Conservation (phyloP, 352 stramenopile genomes). For the Phytophthora niederhauseri region DNA sequence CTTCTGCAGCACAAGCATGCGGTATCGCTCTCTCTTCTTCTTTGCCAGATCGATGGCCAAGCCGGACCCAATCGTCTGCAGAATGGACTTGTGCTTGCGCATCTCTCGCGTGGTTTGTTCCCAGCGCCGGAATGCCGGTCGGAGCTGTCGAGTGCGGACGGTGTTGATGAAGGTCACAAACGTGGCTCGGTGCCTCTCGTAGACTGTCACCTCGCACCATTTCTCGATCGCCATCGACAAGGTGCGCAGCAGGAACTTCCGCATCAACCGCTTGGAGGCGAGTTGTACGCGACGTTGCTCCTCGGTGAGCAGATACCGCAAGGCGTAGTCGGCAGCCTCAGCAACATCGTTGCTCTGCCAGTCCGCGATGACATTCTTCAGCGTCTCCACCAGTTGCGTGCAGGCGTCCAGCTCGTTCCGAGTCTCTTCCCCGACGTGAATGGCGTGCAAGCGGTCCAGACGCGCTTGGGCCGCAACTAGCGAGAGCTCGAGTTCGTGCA, state of each 20-base stretch:
- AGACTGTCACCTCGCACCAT: slow-evolving; percentile 51
- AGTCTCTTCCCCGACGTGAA: slow-evolving; percentile 69
- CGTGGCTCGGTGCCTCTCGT: slow-evolving; percentile 50
- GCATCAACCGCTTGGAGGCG: slow-evolving; percentile 52
- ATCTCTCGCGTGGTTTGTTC: slow-evolving; percentile 47
- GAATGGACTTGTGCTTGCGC: slow-evolving; percentile 50
- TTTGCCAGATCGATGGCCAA: slow-evolving; percentile 69
- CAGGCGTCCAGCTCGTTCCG: slow-evolving; percentile 70
- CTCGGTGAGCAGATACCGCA: slow-evolving; percentile 61
- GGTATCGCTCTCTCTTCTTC: slow-evolving; percentile 65
- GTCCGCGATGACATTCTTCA: slow-evolving; percentile 44
- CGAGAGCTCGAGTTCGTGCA: slow-evolving; percentile 56
- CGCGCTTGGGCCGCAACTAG: slow-evolving; percentile 32
- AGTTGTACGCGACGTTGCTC: slow-evolving; percentile 57
- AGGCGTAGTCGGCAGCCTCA: slow-evolving; percentile 60
- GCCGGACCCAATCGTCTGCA: slow-evolving; percentile 54
- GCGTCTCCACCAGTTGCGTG: slow-evolving; percentile 46
- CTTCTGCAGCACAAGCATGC: slow-evolving; percentile 74
- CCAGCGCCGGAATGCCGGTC: slow-evolving; percentile 65
- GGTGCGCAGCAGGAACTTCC: slow-evolving; percentile 47
- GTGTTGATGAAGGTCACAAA: slow-evolving; percentile 53
- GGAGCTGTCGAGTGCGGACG: slow-evolving; percentile 53
- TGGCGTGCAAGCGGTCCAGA: slow-evolving; percentile 47
- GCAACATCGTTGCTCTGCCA: slow-evolving; percentile 56
- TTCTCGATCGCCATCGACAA: slow-evolving; percentile 48